Evolutionary conservation across 2,329 filamentous ascomycete genomes (phyloP).

Genomic region (Diplocarpon mali): DNA sequence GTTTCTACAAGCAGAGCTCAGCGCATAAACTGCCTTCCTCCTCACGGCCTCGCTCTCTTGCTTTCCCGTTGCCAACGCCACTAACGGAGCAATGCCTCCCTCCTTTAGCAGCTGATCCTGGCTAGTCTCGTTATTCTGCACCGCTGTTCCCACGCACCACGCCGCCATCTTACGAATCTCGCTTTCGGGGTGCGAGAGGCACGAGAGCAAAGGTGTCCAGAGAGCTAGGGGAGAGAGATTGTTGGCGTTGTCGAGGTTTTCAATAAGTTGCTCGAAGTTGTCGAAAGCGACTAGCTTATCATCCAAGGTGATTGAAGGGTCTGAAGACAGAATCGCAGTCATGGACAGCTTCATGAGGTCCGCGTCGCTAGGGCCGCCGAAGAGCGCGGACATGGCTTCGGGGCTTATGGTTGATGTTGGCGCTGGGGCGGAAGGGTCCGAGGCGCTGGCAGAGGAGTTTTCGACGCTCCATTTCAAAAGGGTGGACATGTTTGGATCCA

Average conservation of each 20-base stretch:
- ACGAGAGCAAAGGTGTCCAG: conserved; percentile 69
- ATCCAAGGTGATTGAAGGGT: conserved; percentile 55
- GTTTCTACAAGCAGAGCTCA: conserved; percentile 79
- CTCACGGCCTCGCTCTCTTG: conserved; percentile 54
- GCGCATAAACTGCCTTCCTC: conserved; percentile 79
- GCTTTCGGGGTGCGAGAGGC: conserved; percentile 55
- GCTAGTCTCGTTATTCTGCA: conserved; percentile 84
- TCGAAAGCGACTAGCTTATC: conserved; percentile 79
- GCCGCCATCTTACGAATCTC: conserved; percentile 77
- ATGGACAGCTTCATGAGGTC: conserved; percentile 86
- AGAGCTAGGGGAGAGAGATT: conserved; percentile 70
- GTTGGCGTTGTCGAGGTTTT: conserved; percentile 93
- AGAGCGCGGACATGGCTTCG: conserved; percentile 59
- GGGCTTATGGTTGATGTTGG: conserved; percentile 39
- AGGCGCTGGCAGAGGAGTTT: conserved; percentile 38
- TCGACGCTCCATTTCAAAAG: conserved; percentile 37
- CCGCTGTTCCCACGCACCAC: conserved; percentile 90
- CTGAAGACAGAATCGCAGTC: conserved; percentile 54
- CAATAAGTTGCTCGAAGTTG: conserved; percentile 88
- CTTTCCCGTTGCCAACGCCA: conserved; percentile 49
- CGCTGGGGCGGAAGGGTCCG: conserved; percentile 19
- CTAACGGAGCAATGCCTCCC: conserved; percentile 61
- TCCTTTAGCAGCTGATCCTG: conserved; percentile 59
- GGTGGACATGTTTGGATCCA: conserved; percentile 26
- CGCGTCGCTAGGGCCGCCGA: conserved; percentile 80